phyloP scores from a whole-genome alignment of 495 filamentous ascomycete genomes.

The Trichoderma reesei region DNA sequence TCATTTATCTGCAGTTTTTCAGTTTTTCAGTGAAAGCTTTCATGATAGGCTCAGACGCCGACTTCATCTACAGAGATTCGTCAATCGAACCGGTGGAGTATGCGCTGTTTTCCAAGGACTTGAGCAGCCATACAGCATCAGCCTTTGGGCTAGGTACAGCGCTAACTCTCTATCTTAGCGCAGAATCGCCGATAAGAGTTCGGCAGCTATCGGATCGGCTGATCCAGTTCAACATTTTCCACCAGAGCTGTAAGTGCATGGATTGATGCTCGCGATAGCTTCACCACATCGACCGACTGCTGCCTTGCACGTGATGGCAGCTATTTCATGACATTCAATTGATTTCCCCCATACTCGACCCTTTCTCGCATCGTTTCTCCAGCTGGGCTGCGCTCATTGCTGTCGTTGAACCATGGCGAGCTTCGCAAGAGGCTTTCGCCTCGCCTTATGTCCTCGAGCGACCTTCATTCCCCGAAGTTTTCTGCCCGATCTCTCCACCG shows the following conservation, averaged over 20 bases:
- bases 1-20: too few species aligned
- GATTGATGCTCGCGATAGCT: background rate
- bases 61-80: background rate
- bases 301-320: background rate
- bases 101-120: background rate
- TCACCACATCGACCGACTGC: background rate
- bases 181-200: background rate
- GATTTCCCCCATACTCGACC: background rate
- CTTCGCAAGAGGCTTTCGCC: slow-evolving; percentile 5
- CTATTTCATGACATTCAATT: background rate
- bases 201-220: background rate
- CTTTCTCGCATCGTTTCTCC: background rate
- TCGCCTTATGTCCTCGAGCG: background rate
- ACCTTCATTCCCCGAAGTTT: slow-evolving; percentile 2
- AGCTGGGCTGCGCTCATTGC: background rate
- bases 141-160: background rate
- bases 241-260: background rate
- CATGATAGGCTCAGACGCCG: too few species aligned
- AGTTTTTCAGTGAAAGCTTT: too few species aligned
- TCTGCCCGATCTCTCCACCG: background rate
- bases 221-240: background rate
- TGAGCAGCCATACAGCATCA: background rate
- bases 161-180: slow-evolving; percentile 1
- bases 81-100: background rate
- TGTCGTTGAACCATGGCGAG: background rate